Evolutionary conservation across 2,329 filamentous ascomycete species (phyloP).

Genomic region (Sodiomyces alkalinus): DNA sequence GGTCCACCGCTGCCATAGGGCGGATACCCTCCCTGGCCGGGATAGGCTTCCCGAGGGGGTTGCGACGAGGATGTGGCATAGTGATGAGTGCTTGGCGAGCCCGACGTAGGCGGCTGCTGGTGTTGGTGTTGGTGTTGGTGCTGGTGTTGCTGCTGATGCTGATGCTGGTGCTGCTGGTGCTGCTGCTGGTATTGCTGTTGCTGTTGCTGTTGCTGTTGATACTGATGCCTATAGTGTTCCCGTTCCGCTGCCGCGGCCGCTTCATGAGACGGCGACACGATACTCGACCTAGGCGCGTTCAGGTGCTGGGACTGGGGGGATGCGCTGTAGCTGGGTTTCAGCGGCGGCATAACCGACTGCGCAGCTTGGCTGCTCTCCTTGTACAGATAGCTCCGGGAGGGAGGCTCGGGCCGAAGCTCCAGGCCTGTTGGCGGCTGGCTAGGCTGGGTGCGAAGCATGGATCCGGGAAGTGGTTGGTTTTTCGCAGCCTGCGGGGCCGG

Average conservation of each 20-base stretch:
- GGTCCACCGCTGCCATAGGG: constrained; percentile 21
- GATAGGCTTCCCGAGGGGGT: constrained; percentile 22
- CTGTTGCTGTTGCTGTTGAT: constrained; percentile 17
- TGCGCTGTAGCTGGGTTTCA: constrained; percentile 36
- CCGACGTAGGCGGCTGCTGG: constrained; percentile 16
- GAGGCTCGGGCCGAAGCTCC: constrained; percentile 32
- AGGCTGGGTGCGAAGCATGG: constrained; percentile 20
- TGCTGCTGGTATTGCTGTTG: no score
- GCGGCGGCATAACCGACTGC: constrained; percentile 33
- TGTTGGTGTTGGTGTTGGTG: no score
- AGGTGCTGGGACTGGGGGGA: constrained; percentile 36
- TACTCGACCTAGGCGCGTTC: constrained; percentile 26
- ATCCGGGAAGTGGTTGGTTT: constrained; percentile 34
- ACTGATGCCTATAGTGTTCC: constrained; percentile 33
- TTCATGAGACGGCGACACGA: constrained; percentile 25
- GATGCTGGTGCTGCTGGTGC: no score
- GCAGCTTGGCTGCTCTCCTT: constrained; percentile 21
- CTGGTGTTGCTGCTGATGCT: constrained; percentile 7
- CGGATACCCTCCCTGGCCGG: constrained; percentile 25
- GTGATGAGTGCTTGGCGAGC: constrained; percentile 28
- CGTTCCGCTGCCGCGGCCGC: constrained; percentile 21
- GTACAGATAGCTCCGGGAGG: constrained; percentile 32
- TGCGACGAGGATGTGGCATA: constrained; percentile 25
- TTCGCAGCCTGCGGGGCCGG: constrained; percentile 26
- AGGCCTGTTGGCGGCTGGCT: constrained; percentile 17